Base-by-base conservation (phyloP, 164 flowering plant genomes). In the Piper longum region DNA sequence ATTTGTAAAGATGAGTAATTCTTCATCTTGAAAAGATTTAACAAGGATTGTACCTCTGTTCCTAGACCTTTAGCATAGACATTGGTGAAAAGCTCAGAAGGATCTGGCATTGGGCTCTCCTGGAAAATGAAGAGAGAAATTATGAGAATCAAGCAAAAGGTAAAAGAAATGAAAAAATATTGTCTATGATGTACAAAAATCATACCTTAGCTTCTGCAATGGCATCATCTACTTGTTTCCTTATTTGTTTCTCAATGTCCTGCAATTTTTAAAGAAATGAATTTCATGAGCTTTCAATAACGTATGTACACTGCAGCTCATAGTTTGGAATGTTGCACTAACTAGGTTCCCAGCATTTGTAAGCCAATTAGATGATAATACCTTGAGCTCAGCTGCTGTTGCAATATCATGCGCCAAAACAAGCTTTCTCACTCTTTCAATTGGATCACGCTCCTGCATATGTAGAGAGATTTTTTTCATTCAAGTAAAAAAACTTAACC, bases 21-120 rank as follows among this genome's bases (percentile, higher is more conserved):
- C 36, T 26, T 26, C 36, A 26, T 0, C 36, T 26, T 26, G 4
- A 61, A 63, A 43, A 4, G 43, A 66, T 3, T 58, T 39, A 8
- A 26, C 17, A 56, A 1, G n/a, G 48, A 61, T 63, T 41, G 65
- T 81, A 95, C 97, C 99, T 95, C 96, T 59, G 66, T 75, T 62
- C 93, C 96, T 63, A 36, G 73, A 44, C 87, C 96, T 82, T 87
- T 91, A 41, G 72, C 88, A 67, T 87, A 91, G 11, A 26, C 36
- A 26, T 26, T 82, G 26, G 83, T 76, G 73, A 85, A 91, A n/a
- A 91, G 90, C 63, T 87, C 95, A 45, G 93, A 83, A 65, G 88
- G 76, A 56, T 95, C 98, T 45, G 99, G 99, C 88, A 89, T 75
- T 54, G 97, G 88, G 69, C 95, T 78, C 70, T 85, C 95, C 95